Percentiles rank a stretch among this genome's conserved stretches.
These are phyloP conservation scores for Cladorrhinum samala DNA, from an alignment of 495 filamentous ascomycete genomes.

Conservation along the genomic window DNA sequence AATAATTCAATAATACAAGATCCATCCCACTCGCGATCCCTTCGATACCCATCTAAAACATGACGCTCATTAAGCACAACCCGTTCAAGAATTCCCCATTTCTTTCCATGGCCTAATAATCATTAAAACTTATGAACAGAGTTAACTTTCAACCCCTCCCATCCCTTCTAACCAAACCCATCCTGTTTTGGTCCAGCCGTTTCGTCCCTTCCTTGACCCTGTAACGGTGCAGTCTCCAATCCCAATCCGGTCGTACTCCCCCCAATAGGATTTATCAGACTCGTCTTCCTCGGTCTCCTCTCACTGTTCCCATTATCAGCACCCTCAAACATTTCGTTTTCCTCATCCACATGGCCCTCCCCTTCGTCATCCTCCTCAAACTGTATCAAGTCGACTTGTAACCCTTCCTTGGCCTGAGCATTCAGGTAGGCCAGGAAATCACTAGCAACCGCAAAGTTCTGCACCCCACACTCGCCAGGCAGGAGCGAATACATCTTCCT, in stretches of 20 bases:
- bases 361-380: slow-evolving; percentile 25
- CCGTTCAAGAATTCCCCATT: too few relatives aligned
- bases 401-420: slow-evolving; percentile 51
- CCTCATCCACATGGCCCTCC: slow-evolving; percentile 48
- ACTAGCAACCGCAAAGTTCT: slow-evolving; percentile 49
- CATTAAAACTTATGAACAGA: too few relatives aligned
- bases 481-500: slow-evolving; percentile 60
- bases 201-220: slow-evolving; percentile 10
- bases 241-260: slow-evolving; percentile 14
- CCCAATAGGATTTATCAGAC: slow-evolving; percentile 31
- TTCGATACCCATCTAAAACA: too few relatives aligned
- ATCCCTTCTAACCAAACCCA: slow-evolving; percentile 26
- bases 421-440: slow-evolving; percentile 60
- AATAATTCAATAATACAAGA: too few relatives aligned
- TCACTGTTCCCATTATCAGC: slow-evolving; percentile 5
- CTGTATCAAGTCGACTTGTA: slow-evolving; percentile 19
- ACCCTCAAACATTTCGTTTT: slow-evolving; percentile 49
- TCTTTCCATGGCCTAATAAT: too few relatives aligned
- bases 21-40: too few relatives aligned
- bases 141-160: too few relatives aligned
- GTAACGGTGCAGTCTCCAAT: slow-evolving; percentile 45
- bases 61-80: too few relatives aligned
- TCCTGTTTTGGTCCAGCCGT: slow-evolving; percentile 11
- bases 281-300: slow-evolving; percentile 31
- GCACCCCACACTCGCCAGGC: slow-evolving; percentile 48